Evolutionary conservation across 805 yeast genomes (phyloP).

Genomic region (Saturnispora diversa): DNA sequence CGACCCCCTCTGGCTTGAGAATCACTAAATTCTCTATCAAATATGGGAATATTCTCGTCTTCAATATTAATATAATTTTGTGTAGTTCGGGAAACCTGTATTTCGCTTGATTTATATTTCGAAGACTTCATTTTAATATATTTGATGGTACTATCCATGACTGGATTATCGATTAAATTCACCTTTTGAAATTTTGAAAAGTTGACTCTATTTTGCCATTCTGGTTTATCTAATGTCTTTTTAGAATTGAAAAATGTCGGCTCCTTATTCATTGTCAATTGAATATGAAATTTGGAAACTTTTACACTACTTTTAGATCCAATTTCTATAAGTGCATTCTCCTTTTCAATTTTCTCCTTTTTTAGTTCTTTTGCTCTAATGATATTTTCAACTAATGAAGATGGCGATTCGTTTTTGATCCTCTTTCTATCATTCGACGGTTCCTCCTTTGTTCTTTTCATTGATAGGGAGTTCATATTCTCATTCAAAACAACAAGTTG

Average conservation of each 20-base stretch:
- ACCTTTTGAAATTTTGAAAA: conserved; percentile 17
- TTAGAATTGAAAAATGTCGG: neutral
- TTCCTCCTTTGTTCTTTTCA: neutral
- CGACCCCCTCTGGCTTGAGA: conserved; percentile 3
- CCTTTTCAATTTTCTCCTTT: conserved; percentile 7
- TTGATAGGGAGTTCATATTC: neutral
- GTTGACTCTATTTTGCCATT: conserved; percentile 17
- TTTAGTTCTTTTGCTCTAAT: conserved; percentile 16
- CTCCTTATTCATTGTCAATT: neutral
- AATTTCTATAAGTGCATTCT: conserved; percentile 5
- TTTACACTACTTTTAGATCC: conserved; percentile 5
- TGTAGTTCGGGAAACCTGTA: conserved; percentile 9
- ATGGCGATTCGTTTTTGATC: neutral
- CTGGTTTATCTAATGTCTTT: conserved; percentile 10
- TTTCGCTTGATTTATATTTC: conserved; percentile 14
- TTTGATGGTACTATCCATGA: conserved; percentile 18
- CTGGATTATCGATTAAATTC: conserved; percentile 14
- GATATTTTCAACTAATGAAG: conserved; percentile 7
- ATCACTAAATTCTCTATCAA: conserved; percentile 2
- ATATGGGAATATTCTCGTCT: conserved; percentile 7
- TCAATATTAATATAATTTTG: conserved; percentile 14
- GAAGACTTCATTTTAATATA: conserved; percentile 17
- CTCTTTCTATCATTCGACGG: neutral
- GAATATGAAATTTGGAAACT: conserved; percentile 14
- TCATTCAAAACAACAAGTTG: neutral